Conservation (phyloP, 257 asterid genomes). For the Gardenia jasminoides region DNA sequence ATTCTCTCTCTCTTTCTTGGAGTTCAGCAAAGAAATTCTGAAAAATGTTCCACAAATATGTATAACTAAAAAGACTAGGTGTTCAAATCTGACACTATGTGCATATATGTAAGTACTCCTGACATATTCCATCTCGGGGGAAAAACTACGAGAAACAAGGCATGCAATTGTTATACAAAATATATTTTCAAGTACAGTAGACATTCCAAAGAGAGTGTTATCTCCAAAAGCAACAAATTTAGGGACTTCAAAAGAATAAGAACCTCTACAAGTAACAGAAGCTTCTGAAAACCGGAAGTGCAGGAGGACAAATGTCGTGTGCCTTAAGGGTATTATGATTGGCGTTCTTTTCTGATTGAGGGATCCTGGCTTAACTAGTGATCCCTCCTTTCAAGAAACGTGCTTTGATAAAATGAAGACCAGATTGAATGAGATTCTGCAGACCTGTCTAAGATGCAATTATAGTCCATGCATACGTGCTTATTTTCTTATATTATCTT, state of each 20-base stretch:
- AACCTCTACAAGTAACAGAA: not conserved
- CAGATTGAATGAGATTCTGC: too few relatives aligned
- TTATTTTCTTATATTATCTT: conserved; percentile 50
- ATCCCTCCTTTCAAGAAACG: too few relatives aligned
- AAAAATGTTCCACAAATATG: not conserved
- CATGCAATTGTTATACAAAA: too few relatives aligned
- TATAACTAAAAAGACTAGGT: not conserved
- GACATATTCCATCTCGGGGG: not conserved
- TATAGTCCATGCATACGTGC: not conserved
- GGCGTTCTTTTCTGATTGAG: too few relatives aligned
- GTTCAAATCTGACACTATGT: not conserved
- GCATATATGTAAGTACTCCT: not conserved
- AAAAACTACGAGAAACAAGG: too few relatives aligned
- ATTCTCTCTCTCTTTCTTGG: conserved; percentile 64
- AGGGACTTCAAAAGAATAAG: too few relatives aligned
- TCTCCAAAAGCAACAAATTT: too few relatives aligned
- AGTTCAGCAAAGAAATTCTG: conserved; percentile 78
- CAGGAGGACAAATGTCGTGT: not conserved
- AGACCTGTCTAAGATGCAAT: not conserved
- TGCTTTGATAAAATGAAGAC: too few relatives aligned
- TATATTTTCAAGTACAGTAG: too few relatives aligned
- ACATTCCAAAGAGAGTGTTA: too few relatives aligned
- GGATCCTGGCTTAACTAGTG: too few relatives aligned
- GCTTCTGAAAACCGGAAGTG: not conserved
- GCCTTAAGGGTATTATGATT: not conserved